Base-by-base conservation (phyloP, 345 rosid species). In the Draba incana region DNA sequence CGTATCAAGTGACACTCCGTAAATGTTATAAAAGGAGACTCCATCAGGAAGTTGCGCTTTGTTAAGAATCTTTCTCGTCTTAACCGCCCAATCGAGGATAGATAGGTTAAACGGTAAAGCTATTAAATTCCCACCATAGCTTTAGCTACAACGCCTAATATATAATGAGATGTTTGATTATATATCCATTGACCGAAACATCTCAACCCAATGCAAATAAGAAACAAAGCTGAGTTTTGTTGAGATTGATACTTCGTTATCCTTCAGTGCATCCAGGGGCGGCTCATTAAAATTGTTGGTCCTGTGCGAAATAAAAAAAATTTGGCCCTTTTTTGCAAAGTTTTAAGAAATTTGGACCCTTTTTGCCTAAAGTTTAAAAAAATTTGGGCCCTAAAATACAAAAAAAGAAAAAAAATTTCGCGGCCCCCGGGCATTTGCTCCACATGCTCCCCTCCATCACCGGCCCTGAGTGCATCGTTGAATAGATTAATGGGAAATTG, bases 11-110 rank as follows among this genome's bases (percentile, higher is more conserved):
- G 98, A 81, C 71, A 85, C 85, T 77, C 96, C 98, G 50, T 67
- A 87, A 27, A 92, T 85, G 79, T 87, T 92, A 64, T 87, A 92
- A 80, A 87, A 92, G 70, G 79, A 57, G 39, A 92, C 83, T 57
- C 84, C 90, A 74, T 81, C 75, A 2, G 96, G 96, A 54, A 92
- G 88, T 72, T 83, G 70, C 9, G 82, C 83, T 69, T 74, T 70
- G 63, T 78, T 78, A 70, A 89, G 63, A 66, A 92, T 65, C 38
- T 80, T 67, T 60, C 90, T 87, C n/a, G 98, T 92, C 61, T 66
- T 83, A 60, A 80, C 68, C 64, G 89, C 89, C 98, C 96, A 87
- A 1, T 77, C 74, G 27, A 89, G 85, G 76, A 89, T 86, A 20
- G 81, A 67, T 54, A 79, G 50, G 76, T 89, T 89, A 77, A 92